Conservation (phyloP, 352 stramenopile genomes). For the Phytopythium vexans region DNA sequence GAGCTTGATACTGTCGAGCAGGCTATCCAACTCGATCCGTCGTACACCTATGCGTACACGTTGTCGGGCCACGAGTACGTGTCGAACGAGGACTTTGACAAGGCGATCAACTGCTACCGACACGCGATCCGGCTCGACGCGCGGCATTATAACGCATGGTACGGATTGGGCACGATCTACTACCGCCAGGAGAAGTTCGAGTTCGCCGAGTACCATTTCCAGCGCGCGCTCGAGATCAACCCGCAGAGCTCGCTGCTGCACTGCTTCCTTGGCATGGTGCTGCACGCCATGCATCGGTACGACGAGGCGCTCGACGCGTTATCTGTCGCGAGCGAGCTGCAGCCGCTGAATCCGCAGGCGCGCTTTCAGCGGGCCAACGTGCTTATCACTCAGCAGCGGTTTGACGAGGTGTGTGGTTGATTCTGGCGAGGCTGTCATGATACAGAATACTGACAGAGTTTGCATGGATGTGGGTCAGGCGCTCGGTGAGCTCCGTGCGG, state of each 20-base stretch:
- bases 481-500: slow-evolving; percentile 88
- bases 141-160: slow-evolving; percentile 93
- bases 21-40: slow-evolving; percentile 93
- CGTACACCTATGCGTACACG: slow-evolving; percentile 97
- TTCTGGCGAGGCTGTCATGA: neutral
- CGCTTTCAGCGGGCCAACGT: slow-evolving; percentile 95
- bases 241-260: slow-evolving; percentile 92
- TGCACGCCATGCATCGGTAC: slow-evolving; percentile 88
- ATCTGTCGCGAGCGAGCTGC: slow-evolving; percentile 80
- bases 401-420: slow-evolving; percentile 61
- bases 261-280: slow-evolving; percentile 95
- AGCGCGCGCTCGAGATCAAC: slow-evolving; percentile 92
- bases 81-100: slow-evolving; percentile 98
- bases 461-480: slow-evolving; percentile 34
- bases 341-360: slow-evolving; percentile 92
- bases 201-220: slow-evolving; percentile 97
- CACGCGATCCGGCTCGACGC: slow-evolving; percentile 92
- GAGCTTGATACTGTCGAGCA: slow-evolving; percentile 6
- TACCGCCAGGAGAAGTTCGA: slow-evolving; percentile 97
- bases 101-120: slow-evolving; percentile 94
- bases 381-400: slow-evolving; percentile 90
- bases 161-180: slow-evolving; percentile 93
- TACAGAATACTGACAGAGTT: neutral
- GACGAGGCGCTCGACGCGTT: slow-evolving; percentile 92
- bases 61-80: slow-evolving; percentile 97